These are phyloP conservation scores for Chlamydomonas sphaeroides DNA, from an alignment of 139 green algal genomes.

Conservation along the genomic window DNA sequence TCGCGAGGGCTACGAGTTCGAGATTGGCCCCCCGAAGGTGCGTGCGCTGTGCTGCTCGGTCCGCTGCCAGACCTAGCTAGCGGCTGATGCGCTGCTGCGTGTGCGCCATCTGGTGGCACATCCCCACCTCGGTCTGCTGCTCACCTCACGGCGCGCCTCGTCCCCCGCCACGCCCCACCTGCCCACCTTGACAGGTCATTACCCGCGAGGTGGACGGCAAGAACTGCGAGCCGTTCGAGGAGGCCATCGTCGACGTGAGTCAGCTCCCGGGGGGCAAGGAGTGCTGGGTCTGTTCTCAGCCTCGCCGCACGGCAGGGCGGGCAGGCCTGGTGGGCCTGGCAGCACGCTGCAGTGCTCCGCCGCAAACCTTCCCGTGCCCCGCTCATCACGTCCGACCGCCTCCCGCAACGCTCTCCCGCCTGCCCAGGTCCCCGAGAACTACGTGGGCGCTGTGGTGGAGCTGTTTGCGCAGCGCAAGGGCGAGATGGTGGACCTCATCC, in stretches of 20 bases:
- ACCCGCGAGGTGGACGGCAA: slow-evolving; percentile 77
- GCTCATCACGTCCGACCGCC: too few species aligned
- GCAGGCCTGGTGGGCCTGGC: too few species aligned
- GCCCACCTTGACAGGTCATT: slow-evolving; percentile 80
- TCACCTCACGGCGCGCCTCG: not conserved
- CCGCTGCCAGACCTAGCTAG: too few species aligned
- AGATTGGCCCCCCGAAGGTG: slow-evolving; percentile 89
- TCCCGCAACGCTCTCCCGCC: not conserved
- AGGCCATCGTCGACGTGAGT: slow-evolving; percentile 84
- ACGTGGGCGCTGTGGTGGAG: slow-evolving; percentile 81
- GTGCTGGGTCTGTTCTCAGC: too few species aligned
- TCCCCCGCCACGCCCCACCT: not conserved
- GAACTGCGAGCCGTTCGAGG: slow-evolving; percentile 94
- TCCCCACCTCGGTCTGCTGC: not conserved
- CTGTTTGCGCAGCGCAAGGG: slow-evolving; percentile 94
- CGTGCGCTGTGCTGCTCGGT: too few species aligned
- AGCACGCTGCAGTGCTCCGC: too few species aligned
- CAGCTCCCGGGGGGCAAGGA: too few species aligned
- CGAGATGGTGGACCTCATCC: slow-evolving; percentile 92
- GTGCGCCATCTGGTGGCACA: not conserved
- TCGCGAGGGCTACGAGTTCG: slow-evolving; percentile 90
- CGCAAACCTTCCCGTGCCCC: not conserved
- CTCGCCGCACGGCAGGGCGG: too few species aligned
- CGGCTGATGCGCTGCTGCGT: too few species aligned
- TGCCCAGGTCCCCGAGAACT: slow-evolving; percentile 57